Conservation (phyloP, 768 basidiomycete species). For the Clitopilus hobsonii region DNA sequence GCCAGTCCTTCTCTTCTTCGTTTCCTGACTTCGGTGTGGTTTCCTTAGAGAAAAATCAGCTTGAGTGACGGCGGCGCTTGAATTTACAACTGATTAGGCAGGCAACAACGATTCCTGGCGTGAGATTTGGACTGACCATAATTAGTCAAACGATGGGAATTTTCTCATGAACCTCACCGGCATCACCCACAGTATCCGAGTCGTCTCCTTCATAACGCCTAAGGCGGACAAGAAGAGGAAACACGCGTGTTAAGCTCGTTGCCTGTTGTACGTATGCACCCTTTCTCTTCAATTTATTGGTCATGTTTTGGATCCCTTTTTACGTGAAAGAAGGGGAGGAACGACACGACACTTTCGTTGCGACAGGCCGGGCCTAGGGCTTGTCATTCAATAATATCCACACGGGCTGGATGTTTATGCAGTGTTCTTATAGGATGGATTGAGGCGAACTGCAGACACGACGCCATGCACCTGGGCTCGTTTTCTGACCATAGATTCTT, state of each 20-base stretch:
- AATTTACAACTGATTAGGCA: neutral
- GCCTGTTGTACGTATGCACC: neutral
- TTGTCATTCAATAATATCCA: neutral
- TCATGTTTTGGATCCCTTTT: neutral
- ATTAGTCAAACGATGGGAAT: neutral
- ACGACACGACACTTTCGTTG: neutral
- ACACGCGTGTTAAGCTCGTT: neutral
- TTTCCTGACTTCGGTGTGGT: neutral
- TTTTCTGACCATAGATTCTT: too few species aligned
- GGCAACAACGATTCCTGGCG: neutral
- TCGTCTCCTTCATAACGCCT: constrained; percentile 1
- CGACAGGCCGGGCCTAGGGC: neutral
- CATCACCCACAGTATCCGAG: neutral
- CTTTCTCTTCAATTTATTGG: neutral
- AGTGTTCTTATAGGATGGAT: too few species aligned
- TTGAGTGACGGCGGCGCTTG: neutral
- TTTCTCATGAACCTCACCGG: neutral
- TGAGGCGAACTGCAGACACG: too few species aligned
- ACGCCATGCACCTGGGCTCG: too few species aligned
- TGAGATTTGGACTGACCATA: neutral
- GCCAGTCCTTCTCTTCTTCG: neutral
- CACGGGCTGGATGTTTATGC: too few species aligned
- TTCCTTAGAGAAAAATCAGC: neutral
- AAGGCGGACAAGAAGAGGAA: neutral
- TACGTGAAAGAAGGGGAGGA: neutral